Conservation (phyloP, 2,329 filamentous ascomycete genomes). For the Penicillium sp. region DNA sequence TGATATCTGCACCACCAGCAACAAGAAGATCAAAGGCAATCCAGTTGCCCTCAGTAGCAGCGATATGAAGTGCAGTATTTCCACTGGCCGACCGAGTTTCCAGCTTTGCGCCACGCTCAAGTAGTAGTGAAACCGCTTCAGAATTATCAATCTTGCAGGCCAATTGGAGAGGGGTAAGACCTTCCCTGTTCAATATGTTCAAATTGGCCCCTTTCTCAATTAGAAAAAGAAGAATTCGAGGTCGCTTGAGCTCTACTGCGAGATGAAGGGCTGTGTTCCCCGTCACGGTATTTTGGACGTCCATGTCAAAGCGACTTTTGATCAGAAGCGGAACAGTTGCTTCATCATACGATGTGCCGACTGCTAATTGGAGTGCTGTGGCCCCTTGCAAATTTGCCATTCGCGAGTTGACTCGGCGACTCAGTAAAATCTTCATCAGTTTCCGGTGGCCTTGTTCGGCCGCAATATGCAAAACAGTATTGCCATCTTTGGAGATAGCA, state of each 20-base stretch:
- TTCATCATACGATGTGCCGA: constrained; percentile 33
- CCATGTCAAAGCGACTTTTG: constrained; percentile 27
- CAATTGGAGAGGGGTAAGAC: constrained; percentile 32
- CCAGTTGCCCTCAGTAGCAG: constrained; percentile 29
- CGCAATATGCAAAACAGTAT: constrained; percentile 36
- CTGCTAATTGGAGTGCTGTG: constrained; percentile 28
- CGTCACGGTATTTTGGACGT: constrained; percentile 25
- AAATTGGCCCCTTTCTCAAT: constrained; percentile 31
- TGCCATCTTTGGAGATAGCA: constrained; percentile 26
- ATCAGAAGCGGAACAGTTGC: constrained; percentile 34
- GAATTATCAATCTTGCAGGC: constrained; percentile 32
- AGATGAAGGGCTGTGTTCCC: constrained; percentile 34
- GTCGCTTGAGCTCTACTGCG: constrained; percentile 25
- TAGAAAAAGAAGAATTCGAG: constrained; percentile 31
- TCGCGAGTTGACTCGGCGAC: constrained; percentile 15
- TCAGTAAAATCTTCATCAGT: constrained; percentile 28
- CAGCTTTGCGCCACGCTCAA: constrained; percentile 28
- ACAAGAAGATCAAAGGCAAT: constrained; percentile 33
- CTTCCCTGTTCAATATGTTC: constrained; percentile 27
- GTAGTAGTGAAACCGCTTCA: constrained; percentile 31
- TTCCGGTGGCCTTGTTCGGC: constrained; percentile 28
- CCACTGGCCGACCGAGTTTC: constrained; percentile 27
- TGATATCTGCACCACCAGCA: constrained; percentile 33
- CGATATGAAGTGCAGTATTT: constrained; percentile 29
- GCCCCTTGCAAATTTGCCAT: constrained; percentile 22